Percentiles rank a stretch among this genome's conserved stretches.
phyloP scores from a whole-genome alignment of 441 rosid species.

The Erodium moschatum region DNA sequence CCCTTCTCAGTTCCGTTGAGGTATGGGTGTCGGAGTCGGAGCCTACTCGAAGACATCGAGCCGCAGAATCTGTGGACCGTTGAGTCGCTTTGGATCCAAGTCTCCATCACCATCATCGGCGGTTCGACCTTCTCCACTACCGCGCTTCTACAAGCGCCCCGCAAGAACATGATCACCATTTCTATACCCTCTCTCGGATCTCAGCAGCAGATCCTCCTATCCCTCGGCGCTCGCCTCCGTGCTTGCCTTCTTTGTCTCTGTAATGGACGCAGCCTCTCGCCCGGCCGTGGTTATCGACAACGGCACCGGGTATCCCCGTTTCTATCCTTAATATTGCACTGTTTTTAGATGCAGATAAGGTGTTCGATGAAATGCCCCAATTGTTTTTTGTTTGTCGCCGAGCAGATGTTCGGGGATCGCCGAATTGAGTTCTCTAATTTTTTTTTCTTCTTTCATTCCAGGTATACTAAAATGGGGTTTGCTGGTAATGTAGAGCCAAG shows the following conservation, averaged over 20 bases:
- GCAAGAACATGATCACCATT: slow-evolving; percentile 47
- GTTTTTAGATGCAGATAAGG: slow-evolving; percentile 2
- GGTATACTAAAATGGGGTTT: slow-evolving; percentile 93
- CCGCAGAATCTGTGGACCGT: slow-evolving; percentile 20
- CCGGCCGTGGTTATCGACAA: slow-evolving; percentile 96
- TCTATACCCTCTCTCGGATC: slow-evolving; percentile 41
- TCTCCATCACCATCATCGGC: slow-evolving; percentile 24
- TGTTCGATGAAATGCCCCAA: slow-evolving; percentile 37
- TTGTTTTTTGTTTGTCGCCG: neutral
- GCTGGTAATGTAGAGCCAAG: slow-evolving; percentile 98
- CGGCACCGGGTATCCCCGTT: slow-evolving; percentile 68
- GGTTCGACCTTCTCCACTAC: slow-evolving; percentile 12
- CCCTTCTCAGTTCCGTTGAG: too few species aligned
- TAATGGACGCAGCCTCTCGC: slow-evolving; percentile 83
- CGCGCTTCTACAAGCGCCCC: slow-evolving; percentile 17
- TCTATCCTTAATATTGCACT: neutral
- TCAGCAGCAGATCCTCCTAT: slow-evolving; percentile 33
- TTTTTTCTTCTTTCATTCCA: slow-evolving; percentile 18
- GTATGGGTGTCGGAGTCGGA: neutral
- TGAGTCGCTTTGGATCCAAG: slow-evolving; percentile 56
- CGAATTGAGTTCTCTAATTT: neutral
- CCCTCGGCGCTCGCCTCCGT: slow-evolving; percentile 1
- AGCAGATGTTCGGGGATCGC: neutral
- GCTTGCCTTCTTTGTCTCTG: slow-evolving; percentile 17
- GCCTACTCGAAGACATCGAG: slow-evolving; percentile 18